These are phyloP conservation scores for Nakazawaea pomicola DNA, from an alignment of 805 yeast genomes.

Conservation along the genomic window DNA sequence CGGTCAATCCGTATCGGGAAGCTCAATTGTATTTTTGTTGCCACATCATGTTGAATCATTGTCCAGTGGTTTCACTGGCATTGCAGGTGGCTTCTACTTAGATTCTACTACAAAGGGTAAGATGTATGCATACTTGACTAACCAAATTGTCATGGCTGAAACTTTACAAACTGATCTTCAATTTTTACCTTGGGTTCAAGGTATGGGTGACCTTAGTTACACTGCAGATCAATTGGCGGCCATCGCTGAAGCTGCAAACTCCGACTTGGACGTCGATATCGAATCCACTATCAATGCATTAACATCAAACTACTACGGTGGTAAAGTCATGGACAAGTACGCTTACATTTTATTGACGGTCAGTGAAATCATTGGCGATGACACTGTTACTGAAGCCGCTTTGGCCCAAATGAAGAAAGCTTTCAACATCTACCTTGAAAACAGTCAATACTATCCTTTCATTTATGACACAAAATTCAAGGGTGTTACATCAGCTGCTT, in stretches of 20 bases:
- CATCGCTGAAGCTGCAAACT: constrained; percentile 40
- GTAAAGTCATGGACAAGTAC: constrained; percentile 51
- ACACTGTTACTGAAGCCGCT: constrained; percentile 43
- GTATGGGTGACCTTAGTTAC: constrained; percentile 28
- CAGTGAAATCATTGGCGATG: constrained; percentile 37
- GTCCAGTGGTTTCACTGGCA: constrained; percentile 26
- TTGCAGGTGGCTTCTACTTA: constrained; percentile 36
- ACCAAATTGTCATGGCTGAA: constrained; percentile 32
- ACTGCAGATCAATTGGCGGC: constrained; percentile 37
- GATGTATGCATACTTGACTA: constrained; percentile 41
- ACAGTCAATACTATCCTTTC: constrained; percentile 44
- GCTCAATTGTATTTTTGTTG: constrained; percentile 44
- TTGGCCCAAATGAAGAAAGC: constrained; percentile 42
- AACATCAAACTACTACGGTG: constrained; percentile 45
- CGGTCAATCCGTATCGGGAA: constrained; percentile 44
- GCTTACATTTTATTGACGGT: constrained; percentile 51
- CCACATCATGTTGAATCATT: constrained; percentile 45
- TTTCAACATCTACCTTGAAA: constrained; percentile 33
- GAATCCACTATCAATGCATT: constrained; percentile 30
- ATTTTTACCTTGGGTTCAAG: constrained; percentile 22
- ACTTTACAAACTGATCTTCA: constrained; percentile 33
- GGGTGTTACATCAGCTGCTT: constrained; percentile 52
- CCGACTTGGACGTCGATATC: constrained; percentile 41
- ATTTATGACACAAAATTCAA: constrained; percentile 50
- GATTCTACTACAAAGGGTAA: constrained; percentile 47